phyloP scores from a whole-genome alignment of 768 basidiomycete species.

The Candolleomyces aberdarensis region DNA sequence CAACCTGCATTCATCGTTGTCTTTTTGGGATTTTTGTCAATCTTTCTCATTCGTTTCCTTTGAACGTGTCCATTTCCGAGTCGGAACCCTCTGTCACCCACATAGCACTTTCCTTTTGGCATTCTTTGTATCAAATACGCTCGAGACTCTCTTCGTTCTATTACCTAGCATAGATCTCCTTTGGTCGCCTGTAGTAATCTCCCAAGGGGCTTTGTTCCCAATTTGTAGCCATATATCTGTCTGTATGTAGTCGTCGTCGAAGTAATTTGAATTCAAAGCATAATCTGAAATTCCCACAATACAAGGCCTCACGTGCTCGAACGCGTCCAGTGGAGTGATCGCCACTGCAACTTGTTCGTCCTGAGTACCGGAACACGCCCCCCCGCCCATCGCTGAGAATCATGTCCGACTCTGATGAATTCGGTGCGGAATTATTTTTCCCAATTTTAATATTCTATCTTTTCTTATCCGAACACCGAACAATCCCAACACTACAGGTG shows the following conservation, averaged over 20 bases:
- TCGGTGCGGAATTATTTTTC: slow-evolving; percentile 10
- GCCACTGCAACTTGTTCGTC: neutral
- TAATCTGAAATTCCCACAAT: neutral
- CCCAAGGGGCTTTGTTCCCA: neutral
- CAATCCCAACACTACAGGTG: slow-evolving; percentile 9
- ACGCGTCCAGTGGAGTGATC: neutral
- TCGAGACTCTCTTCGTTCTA: neutral
- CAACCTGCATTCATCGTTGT: neutral
- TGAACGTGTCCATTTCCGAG: neutral
- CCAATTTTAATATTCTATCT: neutral
- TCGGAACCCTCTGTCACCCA: neutral
- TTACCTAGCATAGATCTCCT: neutral
- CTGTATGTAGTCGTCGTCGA: neutral
- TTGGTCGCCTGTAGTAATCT: neutral
- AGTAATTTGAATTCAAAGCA: neutral
- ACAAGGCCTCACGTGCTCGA: neutral
- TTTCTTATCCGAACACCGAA: neutral
- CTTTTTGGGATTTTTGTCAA: no score
- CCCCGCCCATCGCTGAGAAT: neutral
- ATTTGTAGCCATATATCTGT: neutral
- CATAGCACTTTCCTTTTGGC: neutral
- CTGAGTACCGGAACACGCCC: neutral
- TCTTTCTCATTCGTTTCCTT: no score
- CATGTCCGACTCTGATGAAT: slow-evolving; percentile 21
- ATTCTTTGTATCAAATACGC: no score